These are phyloP conservation scores for Mucor plumbeus DNA, from an alignment of 371 early-diverging fungal species.

Conservation along the genomic window DNA sequence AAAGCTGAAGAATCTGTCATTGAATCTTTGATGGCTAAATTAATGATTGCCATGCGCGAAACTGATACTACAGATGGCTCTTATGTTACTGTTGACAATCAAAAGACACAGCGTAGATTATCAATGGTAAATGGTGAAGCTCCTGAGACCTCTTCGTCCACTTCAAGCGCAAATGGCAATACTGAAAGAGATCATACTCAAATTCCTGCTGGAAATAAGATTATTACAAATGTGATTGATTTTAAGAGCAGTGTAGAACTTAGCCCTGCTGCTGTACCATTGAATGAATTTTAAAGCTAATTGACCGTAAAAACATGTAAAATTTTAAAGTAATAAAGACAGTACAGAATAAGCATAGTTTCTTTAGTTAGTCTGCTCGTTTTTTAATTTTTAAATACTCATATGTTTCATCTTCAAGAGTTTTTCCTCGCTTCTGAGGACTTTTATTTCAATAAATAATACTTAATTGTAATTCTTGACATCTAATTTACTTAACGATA, in stretches of 20 bases:
- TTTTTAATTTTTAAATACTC: too few species aligned
- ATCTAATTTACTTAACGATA: too few species aligned
- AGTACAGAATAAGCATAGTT: too few species aligned
- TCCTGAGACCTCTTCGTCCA: constrained; percentile 9
- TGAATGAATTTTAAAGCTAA: constrained; percentile 29
- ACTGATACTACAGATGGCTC: constrained; percentile 37
- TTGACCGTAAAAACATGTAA: too few species aligned
- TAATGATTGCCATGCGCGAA: constrained; percentile 50
- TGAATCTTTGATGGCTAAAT: constrained; percentile 46
- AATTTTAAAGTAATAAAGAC: neutral
- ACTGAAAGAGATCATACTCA: constrained; percentile 29
- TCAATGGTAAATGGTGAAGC: constrained; percentile 31
- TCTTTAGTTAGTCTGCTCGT: too few species aligned
- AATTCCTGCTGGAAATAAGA: constrained; percentile 43
- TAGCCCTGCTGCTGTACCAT: constrained; percentile 55
- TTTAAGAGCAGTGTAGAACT: constrained; percentile 61
- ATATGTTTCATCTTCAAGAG: too few species aligned
- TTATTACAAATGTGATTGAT: constrained; percentile 49
- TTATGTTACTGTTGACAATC: constrained; percentile 50
- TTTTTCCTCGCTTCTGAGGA: too few species aligned
- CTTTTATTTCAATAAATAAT: too few species aligned
- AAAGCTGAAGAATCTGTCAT: constrained; percentile 53
- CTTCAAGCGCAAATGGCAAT: constrained; percentile 4
- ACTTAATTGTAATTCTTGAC: too few species aligned
- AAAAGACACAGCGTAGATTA: constrained; percentile 51